phyloP scores from a whole-genome alignment of 306 rosid genomes.

The Erythrophleum fordii region DNA sequence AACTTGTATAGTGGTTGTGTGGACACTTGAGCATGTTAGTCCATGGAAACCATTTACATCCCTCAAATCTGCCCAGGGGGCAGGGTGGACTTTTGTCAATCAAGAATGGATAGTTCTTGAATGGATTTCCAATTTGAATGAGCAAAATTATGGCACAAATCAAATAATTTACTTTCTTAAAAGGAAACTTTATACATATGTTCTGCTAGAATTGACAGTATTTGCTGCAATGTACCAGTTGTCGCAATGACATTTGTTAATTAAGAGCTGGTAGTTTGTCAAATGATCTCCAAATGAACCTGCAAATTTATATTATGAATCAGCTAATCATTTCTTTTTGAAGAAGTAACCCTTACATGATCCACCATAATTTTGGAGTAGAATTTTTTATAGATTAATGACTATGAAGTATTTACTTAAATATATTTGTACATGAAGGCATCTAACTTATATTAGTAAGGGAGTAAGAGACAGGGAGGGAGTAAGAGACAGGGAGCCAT shows the following conservation, averaged over 20 bases:
- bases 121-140: not conserved
- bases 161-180: not conserved
- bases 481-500: not conserved
- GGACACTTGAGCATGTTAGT: not conserved
- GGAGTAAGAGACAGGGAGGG: not conserved
- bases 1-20: not conserved
- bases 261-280: not conserved
- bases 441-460: not conserved
- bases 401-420: not conserved
- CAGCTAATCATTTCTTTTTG: not conserved
- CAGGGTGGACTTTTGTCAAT: not conserved
- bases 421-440: not conserved
- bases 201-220: not conserved
- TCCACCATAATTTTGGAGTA: not conserved
- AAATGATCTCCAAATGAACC: not conserved
- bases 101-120: not conserved
- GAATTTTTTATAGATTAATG: not conserved
- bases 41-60: not conserved
- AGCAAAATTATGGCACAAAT: not conserved
- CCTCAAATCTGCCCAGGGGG: not conserved
- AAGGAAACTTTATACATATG: not conserved
- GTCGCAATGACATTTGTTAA: not conserved
- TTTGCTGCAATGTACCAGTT: not conserved
- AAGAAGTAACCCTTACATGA: not conserved
- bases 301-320: not conserved